Conservation (phyloP, 768 basidiomycete genomes). For the Lactarius psammicola region DNA sequence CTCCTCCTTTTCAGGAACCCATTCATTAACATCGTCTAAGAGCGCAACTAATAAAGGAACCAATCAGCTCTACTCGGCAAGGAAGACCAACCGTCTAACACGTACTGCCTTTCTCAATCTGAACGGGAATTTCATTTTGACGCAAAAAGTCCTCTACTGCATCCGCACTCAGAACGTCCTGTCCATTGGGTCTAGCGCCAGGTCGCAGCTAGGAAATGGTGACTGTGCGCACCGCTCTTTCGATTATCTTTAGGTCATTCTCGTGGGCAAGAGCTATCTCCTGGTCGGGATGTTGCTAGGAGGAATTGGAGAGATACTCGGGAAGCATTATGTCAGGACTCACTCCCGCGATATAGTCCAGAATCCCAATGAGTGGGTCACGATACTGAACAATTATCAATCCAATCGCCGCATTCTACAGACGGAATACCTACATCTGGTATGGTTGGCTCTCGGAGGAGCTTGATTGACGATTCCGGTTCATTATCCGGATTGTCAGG, state of each 20-base stretch:
- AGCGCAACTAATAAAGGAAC: conserved; percentile 1
- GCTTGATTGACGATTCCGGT: neutral
- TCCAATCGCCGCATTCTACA: neutral
- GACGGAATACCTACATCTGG: neutral
- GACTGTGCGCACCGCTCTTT: conserved; percentile 10
- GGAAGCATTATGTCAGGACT: neutral
- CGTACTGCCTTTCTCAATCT: conserved; percentile 15
- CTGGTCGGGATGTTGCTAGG: conserved; percentile 1
- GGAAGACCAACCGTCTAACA: neutral
- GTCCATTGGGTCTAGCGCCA: neutral
- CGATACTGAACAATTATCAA: neutral
- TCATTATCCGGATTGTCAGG: conserved; percentile 3
- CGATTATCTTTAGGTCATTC: conserved; percentile 10
- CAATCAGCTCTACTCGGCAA: neutral
- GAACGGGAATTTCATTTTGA: neutral
- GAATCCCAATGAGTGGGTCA: conserved; percentile 14
- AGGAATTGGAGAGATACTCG: neutral
- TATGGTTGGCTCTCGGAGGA: neutral
- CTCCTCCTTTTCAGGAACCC: conserved; percentile 1
- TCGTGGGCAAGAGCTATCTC: conserved; percentile 18
- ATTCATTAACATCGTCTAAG: neutral
- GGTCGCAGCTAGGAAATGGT: neutral
- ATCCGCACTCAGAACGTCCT: conserved; percentile 14
- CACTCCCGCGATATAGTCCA: conserved; percentile 18
- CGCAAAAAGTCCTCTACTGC: conserved; percentile 4